Base-by-base conservation (phyloP, 163 green algal species). In the Scenedesmus sp. region DNA sequence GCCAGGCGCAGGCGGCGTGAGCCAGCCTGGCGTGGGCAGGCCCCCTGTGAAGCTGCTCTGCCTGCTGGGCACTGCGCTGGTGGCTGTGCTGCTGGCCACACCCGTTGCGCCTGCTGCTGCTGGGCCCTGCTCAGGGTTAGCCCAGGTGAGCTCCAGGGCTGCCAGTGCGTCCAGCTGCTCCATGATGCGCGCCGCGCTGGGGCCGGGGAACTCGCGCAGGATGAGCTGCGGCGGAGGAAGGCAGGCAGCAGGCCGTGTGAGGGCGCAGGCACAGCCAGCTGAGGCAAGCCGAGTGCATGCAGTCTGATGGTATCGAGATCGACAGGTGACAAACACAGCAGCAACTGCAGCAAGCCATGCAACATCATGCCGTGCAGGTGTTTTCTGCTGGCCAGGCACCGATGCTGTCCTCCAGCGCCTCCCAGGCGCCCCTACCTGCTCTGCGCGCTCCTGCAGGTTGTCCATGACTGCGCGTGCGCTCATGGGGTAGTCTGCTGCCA, bases 381-480 rank as follows among this genome's bases (percentile, higher is more conserved):
- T 70, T n/a, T n/a, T n/a, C n/a, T n/a, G 62, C 62, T 70, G n/a
- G n/a, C n/a, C n/a, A n/a, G n/a, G n/a, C n/a, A n/a, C n/a, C n/a
- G n/a, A n/a, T n/a, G 46, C 26, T 84, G 76, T 12, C 62, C 4
- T 16, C 10, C 62, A 16, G 62, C 18, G 62, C 62, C 26, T n/a
- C n/a, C n/a, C n/a, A n/a, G 34, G 81, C 55, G 55, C 26, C 16
- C 81, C 10, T 26, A 86, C 81, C 81, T 60, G 54, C 18, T 86
- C n/a, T 86, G 81, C 52, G 34, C 20, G 52, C 3, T 57, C 81
- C 81, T 60, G n/a, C 54, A 86, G 26, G 81, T 86, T 86, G 81
- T 86, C 81, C 81, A 86, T 66, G 1, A 86, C n/a, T 56, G 81
- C 81, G 52, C 18, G 16, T 34, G 54, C 52, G 26, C 81, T 86